Evolutionary conservation across 2,329 filamentous ascomycete genomes (phyloP), one percentile per base, ranked within the genome.

Genomic region (Colletotrichum destructivum): DNA sequence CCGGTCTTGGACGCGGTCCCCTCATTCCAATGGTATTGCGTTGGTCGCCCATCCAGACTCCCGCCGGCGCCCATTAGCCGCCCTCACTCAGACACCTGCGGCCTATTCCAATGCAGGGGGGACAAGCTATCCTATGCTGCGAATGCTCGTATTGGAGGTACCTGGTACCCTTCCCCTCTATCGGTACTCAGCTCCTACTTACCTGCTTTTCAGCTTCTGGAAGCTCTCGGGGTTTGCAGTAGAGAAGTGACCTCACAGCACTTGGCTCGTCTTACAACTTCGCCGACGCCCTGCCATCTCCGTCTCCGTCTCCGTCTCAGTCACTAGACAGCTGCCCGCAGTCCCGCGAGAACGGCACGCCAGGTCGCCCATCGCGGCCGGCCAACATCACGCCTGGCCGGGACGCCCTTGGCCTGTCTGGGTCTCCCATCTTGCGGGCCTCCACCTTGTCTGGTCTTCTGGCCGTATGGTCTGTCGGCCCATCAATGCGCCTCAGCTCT

Each of bases 261-360:
- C 61, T 26, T 54, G 21, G n/a, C 49, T 42, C 15, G 31, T 12
- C 57, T 52, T 52, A 23, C 23, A 23, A 2, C 23, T n/a, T 55
- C 31, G 35, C 40, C n/a, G n/a, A 47, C 21, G n/a, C 40, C 31
- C 23, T 40, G 8, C 11, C 26, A 15, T 38, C 5, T 13, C 21
- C 26, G 46, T 11, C 35, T 13, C 21, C 26, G 46, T 11, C 35
- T 38, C 35, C 35, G 35, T 38, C 35, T 38, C 35, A 38, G 35
- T 38, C 35, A 38, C 35, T 38, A 11, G 35, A 38, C 31, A 26
- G 59, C 38, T 54, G 61, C 38, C 6, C 60, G n/a, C 23, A 16
- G 13, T 44, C 15, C 68, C 56, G 44, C 26, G 38, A 71, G 49
- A 51, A 71, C 35, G 63, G 68, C 68, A 68, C 68, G 68, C 64